Base-by-base conservation (phyloP, 345 rosid species). In the Capsella bursapastoris region DNA sequence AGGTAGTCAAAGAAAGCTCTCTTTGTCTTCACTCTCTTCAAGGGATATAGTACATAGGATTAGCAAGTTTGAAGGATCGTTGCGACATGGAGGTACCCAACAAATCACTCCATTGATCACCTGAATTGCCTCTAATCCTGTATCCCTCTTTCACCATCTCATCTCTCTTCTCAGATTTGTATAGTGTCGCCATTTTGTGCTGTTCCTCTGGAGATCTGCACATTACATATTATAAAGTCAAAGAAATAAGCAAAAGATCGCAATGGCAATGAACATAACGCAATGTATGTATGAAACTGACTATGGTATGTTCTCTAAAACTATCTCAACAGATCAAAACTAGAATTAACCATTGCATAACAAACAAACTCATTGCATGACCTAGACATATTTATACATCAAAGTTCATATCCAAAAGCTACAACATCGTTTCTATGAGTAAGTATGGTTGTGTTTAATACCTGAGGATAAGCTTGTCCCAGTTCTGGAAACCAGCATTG, bases 21-120 rank as follows among this genome's bases (percentile, higher is more conserved):
- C 41, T 38, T 0, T 38, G 12, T 8, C 41, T 38, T 38, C 41
- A 38, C 41, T 8, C 12, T 38, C 57, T 11, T 80, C 71, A 88
- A 49, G 90, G 86, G 57, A 89, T 91, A 58, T 83, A 86, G 72
- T 94, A 91, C 93, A 95, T 88, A 13, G 97, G 97, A 79, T 95
- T 94, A 0, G 97, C 92, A 57, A 90, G 83, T 84, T 95, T 92
- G 83, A 92, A 95, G 3, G 97, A 91, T 15, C 97, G 89, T 40
- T 3, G 55, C 8, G 96, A 86, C 81, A 89, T 78, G 2, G 85
- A 31, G 40, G 81, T 70, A 35, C 96, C 96, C 69, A 91, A 71
- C 78, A 94, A 74, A 79, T 94, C 97, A 45, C 96, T 94, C 97
- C 98, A 94, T 13, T 94, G 98, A 64, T 94, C 98, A 37, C 98